These are phyloP conservation scores for Meredithiella fracta DNA, from an alignment of 2,329 filamentous ascomycete genomes.

Conservation along the genomic window DNA sequence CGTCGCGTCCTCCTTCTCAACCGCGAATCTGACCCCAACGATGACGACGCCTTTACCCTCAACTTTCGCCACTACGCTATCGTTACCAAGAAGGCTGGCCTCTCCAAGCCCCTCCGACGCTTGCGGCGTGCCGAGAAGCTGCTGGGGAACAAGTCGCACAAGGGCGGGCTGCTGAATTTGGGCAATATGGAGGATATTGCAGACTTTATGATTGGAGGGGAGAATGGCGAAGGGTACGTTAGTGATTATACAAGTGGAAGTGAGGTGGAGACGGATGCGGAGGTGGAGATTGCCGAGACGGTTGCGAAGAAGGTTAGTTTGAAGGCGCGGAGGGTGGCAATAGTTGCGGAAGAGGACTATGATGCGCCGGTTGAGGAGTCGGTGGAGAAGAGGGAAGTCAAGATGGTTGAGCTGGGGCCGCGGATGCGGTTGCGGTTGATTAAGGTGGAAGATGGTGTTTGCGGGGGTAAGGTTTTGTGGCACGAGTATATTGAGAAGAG, in stretches of 20 bases:
- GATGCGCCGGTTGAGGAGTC: slow-evolving; percentile 24
- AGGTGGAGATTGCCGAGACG: slow-evolving; percentile 68
- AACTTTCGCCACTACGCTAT: slow-evolving; percentile 92
- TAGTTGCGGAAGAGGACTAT: slow-evolving; percentile 21
- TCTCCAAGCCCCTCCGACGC: slow-evolving; percentile 69
- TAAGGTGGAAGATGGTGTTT: slow-evolving; percentile 92
- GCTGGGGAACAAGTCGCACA: slow-evolving; percentile 40
- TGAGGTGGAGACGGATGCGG: slow-evolving; percentile 64
- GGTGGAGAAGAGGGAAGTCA: slow-evolving; percentile 76
- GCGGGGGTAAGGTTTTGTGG: slow-evolving; percentile 86
- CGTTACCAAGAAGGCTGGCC: slow-evolving; percentile 68
- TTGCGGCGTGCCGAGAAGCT: slow-evolving; percentile 76
- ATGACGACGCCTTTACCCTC: slow-evolving; percentile 59
- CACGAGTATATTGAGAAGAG: slow-evolving; percentile 87
- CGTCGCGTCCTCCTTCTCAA: slow-evolving; percentile 81
- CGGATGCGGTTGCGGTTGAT: slow-evolving; percentile 76
- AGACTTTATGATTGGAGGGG: slow-evolving; percentile 81
- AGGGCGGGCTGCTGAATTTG: slow-evolving; percentile 61
- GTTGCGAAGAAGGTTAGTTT: slow-evolving; percentile 40
- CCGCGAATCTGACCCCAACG: slow-evolving; percentile 46
- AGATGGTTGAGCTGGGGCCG: slow-evolving; percentile 81
- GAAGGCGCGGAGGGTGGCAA: slow-evolving; percentile 25
- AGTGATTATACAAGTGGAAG: slow-evolving; percentile 75
- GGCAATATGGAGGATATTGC: slow-evolving; percentile 84
- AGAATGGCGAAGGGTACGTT: slow-evolving; percentile 63